Evolutionary conservation across 1,139 yeast species (phyloP), one percentile per base, ranked within the genome.

Genomic region (Fermentozyma sake): DNA sequence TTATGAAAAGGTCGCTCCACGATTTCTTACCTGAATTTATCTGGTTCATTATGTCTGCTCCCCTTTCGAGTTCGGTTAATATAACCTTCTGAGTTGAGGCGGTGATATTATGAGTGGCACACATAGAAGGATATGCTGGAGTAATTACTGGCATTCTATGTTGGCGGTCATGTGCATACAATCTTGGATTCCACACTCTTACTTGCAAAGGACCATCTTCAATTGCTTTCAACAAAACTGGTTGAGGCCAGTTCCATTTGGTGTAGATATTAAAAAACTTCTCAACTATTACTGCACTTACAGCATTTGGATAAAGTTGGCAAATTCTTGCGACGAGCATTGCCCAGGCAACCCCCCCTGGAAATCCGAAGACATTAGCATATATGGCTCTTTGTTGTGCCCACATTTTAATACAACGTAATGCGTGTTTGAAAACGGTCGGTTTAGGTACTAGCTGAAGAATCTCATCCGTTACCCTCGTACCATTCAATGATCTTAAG

Each of bases 321-420:
- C 98, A 91, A 18, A 91, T 87, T 46, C 98, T 72, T 1, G 98
- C 98, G 6, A 87, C 96, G 25, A 91, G 58, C 97, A 91, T 91
- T 1, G 98, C 99, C 98, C 98, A 91, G 0, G 98, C 98, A 18
- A 91, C 98, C 55, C 99, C 99, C 44, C 99, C 99, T 1, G 98
- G 98, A 56, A 91, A 91, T 0, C 98, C 98, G 68, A 82, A 86
- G 26, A 91, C 82, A 49, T 91, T 91, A 4, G 85, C 97, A 55
- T 91, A 91, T 11, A 91, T 75, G 0, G 96, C 98, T 32, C 97
- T 70, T 44, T 87, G 76, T 50, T 87, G 93, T 0, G 99, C 98
- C 98, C 99, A 91, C 50, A 91, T 66, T 53, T 91, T 91, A 33
- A 91, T 83, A 14, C 95, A 91, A 38, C 99, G 64, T 33, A 91